Evolutionary conservation across 2,329 filamentous ascomycete genomes (phyloP), one percentile per base, ranked within the genome.

Genomic region (Phoma herbarum): DNA sequence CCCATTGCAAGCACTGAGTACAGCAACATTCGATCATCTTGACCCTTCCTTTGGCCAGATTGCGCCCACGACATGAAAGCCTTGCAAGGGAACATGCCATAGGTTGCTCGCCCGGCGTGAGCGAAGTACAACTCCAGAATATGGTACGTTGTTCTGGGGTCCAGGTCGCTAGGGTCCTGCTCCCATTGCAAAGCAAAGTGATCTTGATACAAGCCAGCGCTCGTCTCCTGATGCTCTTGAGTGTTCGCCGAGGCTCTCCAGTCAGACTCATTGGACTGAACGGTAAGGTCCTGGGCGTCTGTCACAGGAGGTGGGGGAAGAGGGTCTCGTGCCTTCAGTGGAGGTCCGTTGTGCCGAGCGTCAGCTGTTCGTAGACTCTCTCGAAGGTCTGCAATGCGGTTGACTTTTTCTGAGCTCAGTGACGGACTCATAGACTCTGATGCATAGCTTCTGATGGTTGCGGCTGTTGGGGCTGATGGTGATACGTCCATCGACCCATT

Each of bases 1-100:
- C 84, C 86, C 65, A 87, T 69, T 1, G 85, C 82, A 60, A 89
- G 79, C 65, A 88, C 81, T 1, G 83, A 81, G 68, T 89, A 88
- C 10, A 89, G 75, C 3, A 88, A 77, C 83, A 88, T 86, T 39
- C 83, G 78, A 66, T 88, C 86, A 39, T 84, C 80, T 20, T 77
- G 73, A 14, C 79, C 82, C 65, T 85, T 86, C 11, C 79, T 74
- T n/a, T 68, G 71, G 35, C 72, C 76, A 14, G 77, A 79, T 48
- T 79, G 78, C 31, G 85, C 74, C 87, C 87, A 89, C 22, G 77
- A 67, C 25, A 81, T 75, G 63, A 89, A 88, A 10, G 80, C 77
- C 37, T 77, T 72, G 33, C 80, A 78, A 2, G 86, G 85, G 57
- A 88, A 85, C 62, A 88, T 83, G 59, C 80, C 79, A 64, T 85